A percentile compares a stretch with the other conserved stretches of the same genome.
Conservation (phyloP, 768 basidiomycete species). For the Boletus sp. region DNA sequence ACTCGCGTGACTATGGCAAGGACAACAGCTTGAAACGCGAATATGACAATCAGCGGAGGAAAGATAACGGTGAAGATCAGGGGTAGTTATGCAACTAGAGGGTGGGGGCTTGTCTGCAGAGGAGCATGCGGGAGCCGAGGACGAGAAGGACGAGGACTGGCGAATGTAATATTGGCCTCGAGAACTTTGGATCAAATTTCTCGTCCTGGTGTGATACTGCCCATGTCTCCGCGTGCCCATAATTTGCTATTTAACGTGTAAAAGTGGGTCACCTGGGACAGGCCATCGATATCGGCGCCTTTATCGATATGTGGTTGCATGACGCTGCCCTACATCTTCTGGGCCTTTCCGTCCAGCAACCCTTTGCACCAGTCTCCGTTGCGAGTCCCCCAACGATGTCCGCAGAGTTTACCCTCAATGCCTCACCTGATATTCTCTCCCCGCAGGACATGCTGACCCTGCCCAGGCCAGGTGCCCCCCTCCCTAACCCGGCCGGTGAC, state of each 20-base stretch:
- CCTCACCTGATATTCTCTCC: slow-evolving; percentile 58
- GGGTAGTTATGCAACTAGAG: slow-evolving; percentile 61
- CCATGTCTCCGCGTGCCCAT: not conserved
- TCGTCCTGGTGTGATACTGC: not conserved
- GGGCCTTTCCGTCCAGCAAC: slow-evolving; percentile 52
- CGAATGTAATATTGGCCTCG: not conserved
- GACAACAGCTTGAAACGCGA: too few relatives aligned
- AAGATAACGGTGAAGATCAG: slow-evolving; percentile 43
- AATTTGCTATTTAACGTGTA: not conserved
- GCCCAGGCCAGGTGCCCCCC: slow-evolving; percentile 61
- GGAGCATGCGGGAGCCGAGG: slow-evolving; percentile 38
- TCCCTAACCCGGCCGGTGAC: slow-evolving; percentile 68
- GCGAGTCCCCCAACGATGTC: slow-evolving; percentile 27
- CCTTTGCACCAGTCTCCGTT: slow-evolving; percentile 28
- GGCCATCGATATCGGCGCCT: not conserved
- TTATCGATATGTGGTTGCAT: not conserved
- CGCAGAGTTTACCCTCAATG: slow-evolving; percentile 55
- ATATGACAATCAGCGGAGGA: too few relatives aligned
- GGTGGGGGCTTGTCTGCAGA: slow-evolving; percentile 39
- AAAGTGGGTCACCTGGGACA: too few relatives aligned
- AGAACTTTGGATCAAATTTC: not conserved
- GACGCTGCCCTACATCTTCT: slow-evolving; percentile 36
- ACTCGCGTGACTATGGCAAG: too few relatives aligned
- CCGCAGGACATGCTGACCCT: slow-evolving; percentile 72
- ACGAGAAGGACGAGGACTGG: slow-evolving; percentile 47